Evolutionary conservation across 2,329 filamentous ascomycete genomes (phyloP), one percentile per base, ranked within the genome.

Genomic region (Aspergillus aculeatinus): DNA sequence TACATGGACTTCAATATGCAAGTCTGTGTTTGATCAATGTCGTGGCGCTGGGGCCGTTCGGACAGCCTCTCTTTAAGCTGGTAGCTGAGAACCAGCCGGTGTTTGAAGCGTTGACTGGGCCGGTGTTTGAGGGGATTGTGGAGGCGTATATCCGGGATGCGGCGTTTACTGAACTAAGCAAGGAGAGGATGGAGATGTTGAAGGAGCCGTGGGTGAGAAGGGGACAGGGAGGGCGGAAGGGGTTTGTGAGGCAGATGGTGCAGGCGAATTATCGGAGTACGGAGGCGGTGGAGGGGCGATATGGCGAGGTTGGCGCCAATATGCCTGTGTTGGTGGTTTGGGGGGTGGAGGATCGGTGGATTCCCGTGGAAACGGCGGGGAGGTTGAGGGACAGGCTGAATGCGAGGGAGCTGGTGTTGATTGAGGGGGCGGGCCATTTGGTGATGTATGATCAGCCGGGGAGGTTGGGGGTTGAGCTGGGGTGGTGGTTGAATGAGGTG

Each of bases 311-410:
- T 1, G 73, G 78, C 5, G 60, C 69, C 21, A 68, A 59, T 14
- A 61, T 78, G 11, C 76, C 77, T 0, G 74, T 81, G 5, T 77
- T 72, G 60, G 68, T 82, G 5, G 71, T 81, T 7, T 81, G 79
- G 79, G 80, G 79, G 1, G 70, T 68, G 25, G 65, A 80, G 3
- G 79, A 82, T 60, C 60, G 60, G 39, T 81, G 79, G 80, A 74
- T 81, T 50, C 78, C 77, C 0, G 70, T 72, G 0, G 73, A 78
- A 53, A 74, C 69, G 29, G 77, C 79, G 50, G 65, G 69, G 21
- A 66, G 64, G 35, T 60, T 79, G 63, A 66, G 55, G 25, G 63
- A 68, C 2, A 61, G 68, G 49, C 58, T 79, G 21, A 66, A 73
- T 3, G 69, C 69, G 2, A 21, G 31, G 31, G 55, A 61, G 14